These are phyloP conservation scores for Beauveria brongniartii DNA, from an alignment of 2,329 filamentous ascomycete species.

Conservation along the genomic window DNA sequence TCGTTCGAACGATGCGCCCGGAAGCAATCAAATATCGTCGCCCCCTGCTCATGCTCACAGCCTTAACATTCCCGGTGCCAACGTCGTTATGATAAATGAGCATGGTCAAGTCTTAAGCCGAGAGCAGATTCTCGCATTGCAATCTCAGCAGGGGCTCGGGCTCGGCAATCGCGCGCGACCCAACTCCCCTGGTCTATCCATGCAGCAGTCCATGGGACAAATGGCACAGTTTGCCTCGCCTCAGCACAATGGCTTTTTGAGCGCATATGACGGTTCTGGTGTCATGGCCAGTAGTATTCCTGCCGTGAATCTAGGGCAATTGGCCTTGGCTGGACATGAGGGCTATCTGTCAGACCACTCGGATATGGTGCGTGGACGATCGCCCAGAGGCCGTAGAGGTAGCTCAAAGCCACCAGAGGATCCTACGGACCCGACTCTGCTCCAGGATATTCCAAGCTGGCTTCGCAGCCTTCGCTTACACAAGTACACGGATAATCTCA, in stretches of 20 bases:
- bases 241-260: slow-evolving; percentile 89
- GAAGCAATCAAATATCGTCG: slow-evolving; percentile 56
- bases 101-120: slow-evolving; percentile 79
- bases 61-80: slow-evolving; percentile 58
- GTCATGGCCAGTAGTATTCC: slow-evolving; percentile 63
- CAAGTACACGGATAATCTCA: slow-evolving; percentile 98
- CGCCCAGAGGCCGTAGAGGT: slow-evolving; percentile 82
- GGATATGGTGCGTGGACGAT: slow-evolving; percentile 82
- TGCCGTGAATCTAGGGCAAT: slow-evolving; percentile 62
- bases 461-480: slow-evolving; percentile 88
- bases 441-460: slow-evolving; percentile 96
- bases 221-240: slow-evolving; percentile 73
- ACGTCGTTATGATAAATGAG: slow-evolving; percentile 91
- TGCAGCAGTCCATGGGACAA: slow-evolving; percentile 58
- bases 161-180: slow-evolving; percentile 72
- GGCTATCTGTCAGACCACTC: slow-evolving; percentile 92
- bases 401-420: slow-evolving; percentile 98
- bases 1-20: slow-evolving; percentile 75
- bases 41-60: slow-evolving; percentile 36
- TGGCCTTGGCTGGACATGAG: slow-evolving; percentile 63
- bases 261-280: slow-evolving; percentile 74
- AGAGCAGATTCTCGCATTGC: slow-evolving; percentile 76
- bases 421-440: slow-evolving; percentile 78
- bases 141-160: slow-evolving; percentile 56
- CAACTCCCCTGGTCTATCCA: slow-evolving; percentile 76